Percentiles rank a stretch among this genome's conserved stretches.
Conservation (phyloP, 331 rosid species). For the Pyrus hybrid region DNA sequence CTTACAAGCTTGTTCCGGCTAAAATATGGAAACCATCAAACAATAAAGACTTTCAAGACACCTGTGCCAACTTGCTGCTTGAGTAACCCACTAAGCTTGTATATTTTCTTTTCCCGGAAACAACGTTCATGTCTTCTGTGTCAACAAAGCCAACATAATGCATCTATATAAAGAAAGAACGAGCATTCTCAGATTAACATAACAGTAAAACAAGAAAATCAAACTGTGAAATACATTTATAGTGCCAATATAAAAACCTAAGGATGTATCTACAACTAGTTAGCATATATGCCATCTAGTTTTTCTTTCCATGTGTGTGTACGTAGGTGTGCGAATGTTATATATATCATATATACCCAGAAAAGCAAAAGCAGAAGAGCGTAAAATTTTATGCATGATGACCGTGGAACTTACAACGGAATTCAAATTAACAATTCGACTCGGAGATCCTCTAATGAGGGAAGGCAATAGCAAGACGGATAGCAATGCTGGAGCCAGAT, state of each 20-base stretch:
- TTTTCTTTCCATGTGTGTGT: not conserved
- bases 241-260: not conserved
- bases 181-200: constrained; percentile 4
- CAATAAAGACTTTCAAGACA: constrained; percentile 12
- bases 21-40: not conserved
- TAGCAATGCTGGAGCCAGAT: constrained; percentile 92
- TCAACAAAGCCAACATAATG: constrained; percentile 91
- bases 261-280: too few species aligned
- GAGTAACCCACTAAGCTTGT: constrained; percentile 70
- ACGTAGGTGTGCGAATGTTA: not conserved
- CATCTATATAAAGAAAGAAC: constrained; percentile 41
- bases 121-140: constrained; percentile 74
- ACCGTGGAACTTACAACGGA: constrained; percentile 63
- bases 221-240: not conserved
- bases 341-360: not conserved
- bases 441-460: constrained; percentile 88
- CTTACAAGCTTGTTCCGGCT: not conserved
- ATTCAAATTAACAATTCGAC: constrained; percentile 90
- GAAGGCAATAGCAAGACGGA: constrained; percentile 92
- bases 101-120: constrained; percentile 60
- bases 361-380: not conserved
- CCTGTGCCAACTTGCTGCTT: constrained; percentile 95
- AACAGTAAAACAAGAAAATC: not conserved
- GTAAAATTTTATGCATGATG: not conserved
- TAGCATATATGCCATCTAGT: too few species aligned